phyloP scores from a whole-genome alignment of 148 eudicot genomes.

The Camellia sinensis region DNA sequence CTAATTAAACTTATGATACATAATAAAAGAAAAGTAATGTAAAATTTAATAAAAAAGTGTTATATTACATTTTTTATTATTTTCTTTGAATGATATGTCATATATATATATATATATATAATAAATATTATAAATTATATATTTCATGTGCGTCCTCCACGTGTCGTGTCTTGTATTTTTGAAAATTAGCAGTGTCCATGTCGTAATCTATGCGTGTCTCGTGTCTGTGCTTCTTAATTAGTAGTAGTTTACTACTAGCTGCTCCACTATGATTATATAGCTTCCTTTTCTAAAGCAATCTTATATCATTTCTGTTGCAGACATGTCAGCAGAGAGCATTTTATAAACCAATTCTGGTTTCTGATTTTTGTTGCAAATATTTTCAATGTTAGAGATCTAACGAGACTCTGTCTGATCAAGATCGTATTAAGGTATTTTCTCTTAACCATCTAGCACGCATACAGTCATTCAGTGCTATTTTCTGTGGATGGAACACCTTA shows the following conservation, averaged over 20 bases:
- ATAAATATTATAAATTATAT: too few species aligned
- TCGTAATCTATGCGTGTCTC: too few species aligned
- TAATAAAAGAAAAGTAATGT: too few species aligned
- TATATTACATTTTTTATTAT: too few species aligned
- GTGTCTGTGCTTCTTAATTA: neutral
- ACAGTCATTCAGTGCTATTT: neutral
- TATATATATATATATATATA: too few species aligned
- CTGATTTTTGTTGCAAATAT: constrained; percentile 40
- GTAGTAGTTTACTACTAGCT: neutral
- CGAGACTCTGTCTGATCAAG: constrained; percentile 47
- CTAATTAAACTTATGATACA: too few species aligned
- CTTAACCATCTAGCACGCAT: neutral
- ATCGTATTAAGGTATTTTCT: constrained; percentile 52
- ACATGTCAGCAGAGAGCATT: constrained; percentile 77
- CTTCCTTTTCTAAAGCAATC: neutral
- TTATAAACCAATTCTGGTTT: constrained; percentile 43
- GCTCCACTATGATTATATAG: neutral
- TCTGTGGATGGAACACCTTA: neutral
- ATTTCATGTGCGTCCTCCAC: too few species aligned
- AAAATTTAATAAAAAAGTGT: too few species aligned
- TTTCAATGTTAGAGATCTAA: constrained; percentile 33
- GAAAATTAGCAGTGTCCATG: too few species aligned
- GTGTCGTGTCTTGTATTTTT: too few species aligned
- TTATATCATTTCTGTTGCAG: constrained; percentile 31
- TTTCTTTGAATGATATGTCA: too few species aligned